These are phyloP conservation scores for Xanthoceras sorbifolium DNA, from an alignment of 345 rosid genomes.

Conservation along the genomic window DNA sequence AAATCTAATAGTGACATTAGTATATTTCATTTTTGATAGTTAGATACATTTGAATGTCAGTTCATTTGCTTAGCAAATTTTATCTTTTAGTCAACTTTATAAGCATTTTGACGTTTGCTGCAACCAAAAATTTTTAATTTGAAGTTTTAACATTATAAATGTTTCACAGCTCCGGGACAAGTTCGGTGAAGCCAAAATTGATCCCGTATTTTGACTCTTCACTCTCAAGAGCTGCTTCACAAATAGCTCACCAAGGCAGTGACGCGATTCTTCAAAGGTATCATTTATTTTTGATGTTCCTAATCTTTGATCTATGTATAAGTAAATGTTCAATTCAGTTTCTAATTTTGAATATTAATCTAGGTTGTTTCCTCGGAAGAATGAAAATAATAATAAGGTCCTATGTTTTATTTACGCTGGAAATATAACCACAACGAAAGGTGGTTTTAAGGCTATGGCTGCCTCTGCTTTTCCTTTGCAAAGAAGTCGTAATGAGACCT, in stretches of 20 bases:
- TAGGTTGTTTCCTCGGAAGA: conserved; percentile 46
- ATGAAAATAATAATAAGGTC: conserved; percentile 34
- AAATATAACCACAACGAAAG: conserved; percentile 36
- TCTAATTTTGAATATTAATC: conserved; percentile 10
- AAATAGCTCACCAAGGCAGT: conserved; percentile 42
- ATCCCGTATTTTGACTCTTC: conserved; percentile 46
- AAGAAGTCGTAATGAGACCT: conserved; percentile 19
- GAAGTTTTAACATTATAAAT: background rate
- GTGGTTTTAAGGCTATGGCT: conserved; percentile 51
- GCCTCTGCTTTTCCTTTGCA: conserved; percentile 46
- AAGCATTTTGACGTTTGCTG: background rate
- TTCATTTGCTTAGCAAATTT: too few relatives aligned
- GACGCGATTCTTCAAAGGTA: conserved; percentile 39
- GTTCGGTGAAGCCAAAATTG: conserved; percentile 49
- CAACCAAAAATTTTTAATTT: background rate
- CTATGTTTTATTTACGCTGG: conserved; percentile 40
- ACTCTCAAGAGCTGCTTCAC: conserved; percentile 42
- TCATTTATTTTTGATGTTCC: conserved; percentile 7
- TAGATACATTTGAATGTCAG: too few relatives aligned
- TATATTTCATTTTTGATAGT: too few relatives aligned
- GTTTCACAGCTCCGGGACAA: conserved; percentile 41
- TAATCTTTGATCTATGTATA: background rate
- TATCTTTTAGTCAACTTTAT: background rate
- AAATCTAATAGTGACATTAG: too few relatives aligned
- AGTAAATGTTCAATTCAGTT: background rate